Base-by-base conservation (phyloP, 352 stramenopile species). In the Globisporangium nunn region DNA sequence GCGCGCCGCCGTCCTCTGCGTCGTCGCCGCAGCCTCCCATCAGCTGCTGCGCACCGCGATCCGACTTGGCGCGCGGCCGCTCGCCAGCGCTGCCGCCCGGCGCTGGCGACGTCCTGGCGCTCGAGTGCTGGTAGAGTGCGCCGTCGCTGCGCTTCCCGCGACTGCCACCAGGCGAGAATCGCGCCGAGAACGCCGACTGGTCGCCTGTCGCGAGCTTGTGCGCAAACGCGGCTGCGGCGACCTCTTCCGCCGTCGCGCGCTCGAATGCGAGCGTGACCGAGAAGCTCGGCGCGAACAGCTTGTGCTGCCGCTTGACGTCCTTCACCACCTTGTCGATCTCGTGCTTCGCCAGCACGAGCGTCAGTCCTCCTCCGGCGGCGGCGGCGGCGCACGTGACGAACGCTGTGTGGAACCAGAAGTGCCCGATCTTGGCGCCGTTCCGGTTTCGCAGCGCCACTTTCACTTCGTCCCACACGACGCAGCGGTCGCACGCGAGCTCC, bases 391-490 rank as follows among this genome's bases (percentile, higher is more conserved):
- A 56, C 12, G 54, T 41, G 18, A 91, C 54, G 39, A 91, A 91
- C n/a, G 80, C 63, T 8, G 80, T 86, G 66, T 91, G 80, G 63
- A 91, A 85, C 80, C 80, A 91, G 63, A 88, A 81, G 54, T 91
- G 68, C 2, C 80, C 80, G 17, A 91, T 53, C 4, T 70, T 70
- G 6, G 56, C 56, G 18, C 74, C 72, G 10, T 66, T 59, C 23
- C 76, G 73, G 33, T 73, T 66, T 30, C 74, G 71, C 14, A 91
- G 59, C 44, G 64, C 50, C 46, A 91, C 64, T 50, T 73, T 75
- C 17, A 85, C 68, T 64, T 91, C 80, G 59, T 85, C 80, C 70
- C 68, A 86, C 23, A 91, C 59, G 7, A 88, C 52, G 53, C 75
- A 58, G 17, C 62, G 74, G 5, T 75, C 71, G 59, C 72, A 75